Evolutionary conservation across 257 asterid species (phyloP), one percentile per base, ranked within the genome.

Genomic region (Capsicum chinense): DNA sequence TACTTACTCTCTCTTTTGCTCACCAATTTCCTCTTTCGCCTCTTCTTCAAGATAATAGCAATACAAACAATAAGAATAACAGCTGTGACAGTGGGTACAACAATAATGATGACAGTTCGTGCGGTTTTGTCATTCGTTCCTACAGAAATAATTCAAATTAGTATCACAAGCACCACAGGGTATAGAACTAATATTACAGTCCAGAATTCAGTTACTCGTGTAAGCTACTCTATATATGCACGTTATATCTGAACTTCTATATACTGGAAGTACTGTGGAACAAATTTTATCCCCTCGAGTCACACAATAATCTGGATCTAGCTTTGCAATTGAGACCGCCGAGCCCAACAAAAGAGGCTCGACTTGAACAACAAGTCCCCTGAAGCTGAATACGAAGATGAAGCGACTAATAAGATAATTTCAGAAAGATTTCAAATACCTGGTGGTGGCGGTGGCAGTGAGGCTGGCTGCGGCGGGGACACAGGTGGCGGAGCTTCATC

Each of bases 1-100:
- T 9, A 7, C 80, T 83, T 83, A 85, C 87, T 13, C 2, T 81
- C 66, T 9, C 3, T 2, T 16, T 12, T 33, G n/a, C 33, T 66
- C 47, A 66, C 73, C 73, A 12, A 12, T 33, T 56, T 79, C 83
- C 56, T 79, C 52, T 37, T 79, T 12, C 1, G 57, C 69, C 69
- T 79, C 35, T 2, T 79, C 52, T n/a, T 79, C 66, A 79, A 39
- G 35, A 79, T 56, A n/a, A 79, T 35, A 79, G 33, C 0, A 57
- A 56, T 5, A 54, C 70, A 79, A 57, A 3, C 33, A 79, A 52
- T 52, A 79, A 79, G 2, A 52, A 79, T 57, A 13, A 79, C 68
- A 3, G 5, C 16, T n/a, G 54, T 62, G 6, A 19, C 35, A 79
- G 7, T 16, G 13, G 21, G 2, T 7, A 79, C 48, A 4, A 26